Conservation (phyloP, 306 rosid species). For the Pachyrhizus erosus region DNA sequence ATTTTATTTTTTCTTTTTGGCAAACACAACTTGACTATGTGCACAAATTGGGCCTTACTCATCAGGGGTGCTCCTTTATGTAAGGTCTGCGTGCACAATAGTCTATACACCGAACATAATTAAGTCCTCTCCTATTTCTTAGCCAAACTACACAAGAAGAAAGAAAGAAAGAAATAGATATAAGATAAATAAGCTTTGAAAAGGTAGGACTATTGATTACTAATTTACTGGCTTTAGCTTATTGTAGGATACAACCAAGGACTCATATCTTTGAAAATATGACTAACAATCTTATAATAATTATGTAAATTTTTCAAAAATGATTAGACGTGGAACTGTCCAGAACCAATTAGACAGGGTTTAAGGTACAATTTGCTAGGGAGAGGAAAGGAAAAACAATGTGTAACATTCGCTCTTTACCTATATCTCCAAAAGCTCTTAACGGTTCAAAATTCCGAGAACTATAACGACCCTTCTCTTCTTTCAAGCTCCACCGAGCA, state of each 20-base stretch:
- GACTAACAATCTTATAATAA: neutral
- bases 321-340: neutral
- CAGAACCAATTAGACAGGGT: neutral
- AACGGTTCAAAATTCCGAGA: slow-evolving; percentile 42
- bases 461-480: slow-evolving; percentile 20
- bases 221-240: neutral
- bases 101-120: neutral
- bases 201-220: neutral
- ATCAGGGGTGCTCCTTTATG: neutral
- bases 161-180: neutral
- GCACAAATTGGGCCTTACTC: too few relatives aligned
- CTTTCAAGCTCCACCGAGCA: slow-evolving; percentile 49
- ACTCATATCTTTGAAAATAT: neutral
- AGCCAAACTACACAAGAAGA: neutral
- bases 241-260: neutral
- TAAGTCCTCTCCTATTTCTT: neutral
- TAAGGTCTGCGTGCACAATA: neutral
- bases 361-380: neutral
- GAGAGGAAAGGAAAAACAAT: neutral
- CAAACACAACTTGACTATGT: too few relatives aligned
- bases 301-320: neutral
- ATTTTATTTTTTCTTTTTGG: too few relatives aligned
- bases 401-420: slow-evolving; percentile 17
- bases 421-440: slow-evolving; percentile 44
- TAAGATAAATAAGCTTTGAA: neutral